These are phyloP conservation scores for Melampsora larici-populina DNA, from an alignment of 1,284 basidiomycete species.

Conservation along the genomic window DNA sequence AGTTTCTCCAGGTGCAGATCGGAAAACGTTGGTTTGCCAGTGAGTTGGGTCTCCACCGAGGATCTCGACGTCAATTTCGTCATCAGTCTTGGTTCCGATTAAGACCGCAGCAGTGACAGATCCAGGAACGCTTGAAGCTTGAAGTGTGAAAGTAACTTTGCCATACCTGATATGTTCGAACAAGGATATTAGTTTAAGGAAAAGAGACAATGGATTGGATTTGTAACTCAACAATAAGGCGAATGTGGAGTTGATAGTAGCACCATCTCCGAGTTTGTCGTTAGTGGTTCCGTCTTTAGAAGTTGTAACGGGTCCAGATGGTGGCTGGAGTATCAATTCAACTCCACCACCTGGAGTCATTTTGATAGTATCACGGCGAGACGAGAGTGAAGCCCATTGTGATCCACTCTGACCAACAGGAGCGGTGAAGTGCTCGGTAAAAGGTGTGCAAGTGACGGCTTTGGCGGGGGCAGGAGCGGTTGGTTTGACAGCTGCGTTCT, in stretches of 20 bases:
- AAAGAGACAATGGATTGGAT: not conserved
- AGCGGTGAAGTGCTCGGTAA: not conserved
- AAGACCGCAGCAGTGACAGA: slow-evolving; percentile 22
- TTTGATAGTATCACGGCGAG: slow-evolving; percentile 7
- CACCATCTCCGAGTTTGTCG: slow-evolving; percentile 19
- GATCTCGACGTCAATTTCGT: slow-evolving; percentile 42
- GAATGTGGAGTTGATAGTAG: slow-evolving; percentile 32
- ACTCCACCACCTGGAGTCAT: slow-evolving; percentile 28
- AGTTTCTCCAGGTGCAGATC: slow-evolving; percentile 37
- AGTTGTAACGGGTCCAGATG: slow-evolving; percentile 5
- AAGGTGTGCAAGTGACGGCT: not conserved
- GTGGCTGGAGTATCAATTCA: slow-evolving; percentile 27
- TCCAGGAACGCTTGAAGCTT: slow-evolving; percentile 32
- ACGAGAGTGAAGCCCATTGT: slow-evolving; percentile 20
- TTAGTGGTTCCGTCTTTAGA: slow-evolving; percentile 21
- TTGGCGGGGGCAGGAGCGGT: too few relatives aligned
- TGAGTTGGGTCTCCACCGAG: slow-evolving; percentile 31
- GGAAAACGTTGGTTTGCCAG: slow-evolving; percentile 43
- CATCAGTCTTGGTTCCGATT: slow-evolving; percentile 31
- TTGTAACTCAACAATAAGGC: slow-evolving; percentile 13
- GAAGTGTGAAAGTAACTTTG: slow-evolving; percentile 27
- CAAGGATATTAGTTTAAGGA: not conserved
- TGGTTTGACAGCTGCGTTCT: too few relatives aligned
- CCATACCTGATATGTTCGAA: slow-evolving; percentile 16
- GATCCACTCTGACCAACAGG: not conserved